These are phyloP conservation scores for Colletotrichum sp. DNA, from an alignment of 2,329 filamentous ascomycete genomes.

Conservation along the genomic window DNA sequence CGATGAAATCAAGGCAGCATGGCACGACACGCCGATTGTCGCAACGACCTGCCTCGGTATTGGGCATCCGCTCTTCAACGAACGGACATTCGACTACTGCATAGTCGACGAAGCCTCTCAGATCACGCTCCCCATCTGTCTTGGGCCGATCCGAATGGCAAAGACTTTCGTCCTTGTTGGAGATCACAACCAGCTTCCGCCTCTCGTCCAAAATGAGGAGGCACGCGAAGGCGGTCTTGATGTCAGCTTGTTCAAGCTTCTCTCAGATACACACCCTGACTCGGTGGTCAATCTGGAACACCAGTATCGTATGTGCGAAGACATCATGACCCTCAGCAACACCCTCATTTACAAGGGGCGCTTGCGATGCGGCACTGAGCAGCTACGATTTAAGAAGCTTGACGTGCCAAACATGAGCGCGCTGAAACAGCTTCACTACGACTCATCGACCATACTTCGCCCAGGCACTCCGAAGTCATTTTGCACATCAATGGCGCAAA, in stretches of 20 bases:
- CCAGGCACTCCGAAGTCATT: constrained; percentile 50
- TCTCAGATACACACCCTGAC: constrained; percentile 86
- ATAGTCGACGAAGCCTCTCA: constrained; percentile 98
- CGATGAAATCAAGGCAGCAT: constrained; percentile 82
- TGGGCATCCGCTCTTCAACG: constrained; percentile 85
- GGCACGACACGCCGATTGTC: constrained; percentile 86
- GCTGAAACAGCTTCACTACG: constrained; percentile 65
- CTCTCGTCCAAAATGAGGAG: constrained; percentile 90
- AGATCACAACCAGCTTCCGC: constrained; percentile 95
- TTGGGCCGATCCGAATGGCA: constrained; percentile 93
- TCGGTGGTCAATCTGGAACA: constrained; percentile 93
- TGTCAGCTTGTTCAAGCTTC: constrained; percentile 89
- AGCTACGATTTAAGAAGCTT: constrained; percentile 73
- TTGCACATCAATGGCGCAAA: constrained; percentile 57
- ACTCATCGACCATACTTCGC: constrained; percentile 48
- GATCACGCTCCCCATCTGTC: constrained; percentile 92
- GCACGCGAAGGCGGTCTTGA: constrained; percentile 87
- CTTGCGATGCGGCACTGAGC: constrained; percentile 85
- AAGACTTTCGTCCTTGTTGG: constrained; percentile 93
- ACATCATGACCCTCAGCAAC: constrained; percentile 94
- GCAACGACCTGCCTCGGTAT: constrained; percentile 95
- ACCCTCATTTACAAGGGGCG: constrained; percentile 90
- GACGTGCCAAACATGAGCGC: constrained; percentile 69
- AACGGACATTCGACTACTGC: constrained; percentile 94
- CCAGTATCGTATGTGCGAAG: constrained; percentile 98